Conservation (phyloP, 306 rosid species). For the Lithocarpus polystachyus region DNA sequence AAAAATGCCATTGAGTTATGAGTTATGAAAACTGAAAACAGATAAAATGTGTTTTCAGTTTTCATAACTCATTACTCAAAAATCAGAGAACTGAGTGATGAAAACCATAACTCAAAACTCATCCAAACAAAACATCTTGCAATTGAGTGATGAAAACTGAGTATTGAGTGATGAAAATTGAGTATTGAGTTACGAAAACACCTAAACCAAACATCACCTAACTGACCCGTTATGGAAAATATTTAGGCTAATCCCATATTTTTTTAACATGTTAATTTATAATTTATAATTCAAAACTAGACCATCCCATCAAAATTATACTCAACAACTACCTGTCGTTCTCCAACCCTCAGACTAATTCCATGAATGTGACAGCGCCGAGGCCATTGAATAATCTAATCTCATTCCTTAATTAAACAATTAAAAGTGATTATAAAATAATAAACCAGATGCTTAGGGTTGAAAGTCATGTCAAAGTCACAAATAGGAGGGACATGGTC, state of each 20-base stretch:
- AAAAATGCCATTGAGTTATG: too few species aligned
- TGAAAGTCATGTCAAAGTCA: slow-evolving; percentile 10
- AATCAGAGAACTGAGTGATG: too few species aligned
- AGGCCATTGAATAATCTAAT: slow-evolving; percentile 17
- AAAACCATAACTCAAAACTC: too few species aligned
- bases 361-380: slow-evolving; percentile 12
- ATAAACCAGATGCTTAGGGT: slow-evolving; percentile 23
- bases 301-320: background rate
- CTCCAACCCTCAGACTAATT: slow-evolving; percentile 3
- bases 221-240: slow-evolving; percentile 1
- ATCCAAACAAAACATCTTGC: too few species aligned
- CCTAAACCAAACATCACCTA: too few species aligned
- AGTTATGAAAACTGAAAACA: too few species aligned
- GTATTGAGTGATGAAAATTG: too few species aligned
- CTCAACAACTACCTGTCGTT: background rate
- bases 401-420: background rate
- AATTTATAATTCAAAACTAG: background rate
- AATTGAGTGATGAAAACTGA: too few species aligned
- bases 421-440: slow-evolving; percentile 18
- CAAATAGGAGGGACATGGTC: slow-evolving; percentile 28
- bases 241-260: background rate
- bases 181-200: too few species aligned
- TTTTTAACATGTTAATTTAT: background rate
- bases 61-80: too few species aligned
- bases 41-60: too few species aligned